These are phyloP conservation scores for Cryptococcus maquisensis DNA, from an alignment of 1,284 basidiomycete genomes.

Conservation along the genomic window DNA sequence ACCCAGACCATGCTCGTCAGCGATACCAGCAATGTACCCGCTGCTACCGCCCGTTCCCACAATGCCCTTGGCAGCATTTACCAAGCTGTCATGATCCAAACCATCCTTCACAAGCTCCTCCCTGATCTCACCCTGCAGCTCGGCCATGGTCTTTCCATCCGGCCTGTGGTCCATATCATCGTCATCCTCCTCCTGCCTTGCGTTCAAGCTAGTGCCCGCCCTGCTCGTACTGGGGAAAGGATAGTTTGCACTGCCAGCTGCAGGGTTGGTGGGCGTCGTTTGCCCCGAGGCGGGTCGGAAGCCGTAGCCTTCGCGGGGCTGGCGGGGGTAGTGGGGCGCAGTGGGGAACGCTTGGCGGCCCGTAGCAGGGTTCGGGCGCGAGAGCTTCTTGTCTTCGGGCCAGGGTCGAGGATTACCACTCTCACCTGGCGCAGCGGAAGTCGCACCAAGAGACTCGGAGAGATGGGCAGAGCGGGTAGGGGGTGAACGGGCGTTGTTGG, in stretches of 20 bases:
- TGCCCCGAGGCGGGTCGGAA: slow-evolving; percentile 66
- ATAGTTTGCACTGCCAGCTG: slow-evolving; percentile 1
- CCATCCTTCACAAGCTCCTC: slow-evolving; percentile 23
- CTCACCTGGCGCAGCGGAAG: not conserved
- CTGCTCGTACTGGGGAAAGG: slow-evolving; percentile 10
- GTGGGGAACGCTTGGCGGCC: slow-evolving; percentile 9
- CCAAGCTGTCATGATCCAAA: slow-evolving; percentile 15
- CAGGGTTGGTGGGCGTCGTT: slow-evolving; percentile 53
- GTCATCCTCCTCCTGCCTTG: slow-evolving; percentile 15
- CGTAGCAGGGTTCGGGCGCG: slow-evolving; percentile 7
- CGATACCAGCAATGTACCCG: slow-evolving; percentile 52
- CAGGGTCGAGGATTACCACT: slow-evolving; percentile 3
- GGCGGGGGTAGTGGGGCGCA: slow-evolving; percentile 8
- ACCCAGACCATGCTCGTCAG: slow-evolving; percentile 81
- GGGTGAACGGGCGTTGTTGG: slow-evolving; percentile 38
- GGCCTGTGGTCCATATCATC: slow-evolving; percentile 32
- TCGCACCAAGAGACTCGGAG: slow-evolving; percentile 1
- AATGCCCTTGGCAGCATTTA: slow-evolving; percentile 9
- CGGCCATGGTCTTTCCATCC: slow-evolving; percentile 26
- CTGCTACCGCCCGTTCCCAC: not conserved
- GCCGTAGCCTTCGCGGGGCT: slow-evolving; percentile 66
- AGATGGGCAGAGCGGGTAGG: slow-evolving; percentile 26
- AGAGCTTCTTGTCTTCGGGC: slow-evolving; percentile 9
- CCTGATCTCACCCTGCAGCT: slow-evolving; percentile 24
- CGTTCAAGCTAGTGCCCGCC: not conserved